These are phyloP conservation scores for Posidonia australis DNA, from an alignment of 106 monocot genomes.

Conservation along the genomic window DNA sequence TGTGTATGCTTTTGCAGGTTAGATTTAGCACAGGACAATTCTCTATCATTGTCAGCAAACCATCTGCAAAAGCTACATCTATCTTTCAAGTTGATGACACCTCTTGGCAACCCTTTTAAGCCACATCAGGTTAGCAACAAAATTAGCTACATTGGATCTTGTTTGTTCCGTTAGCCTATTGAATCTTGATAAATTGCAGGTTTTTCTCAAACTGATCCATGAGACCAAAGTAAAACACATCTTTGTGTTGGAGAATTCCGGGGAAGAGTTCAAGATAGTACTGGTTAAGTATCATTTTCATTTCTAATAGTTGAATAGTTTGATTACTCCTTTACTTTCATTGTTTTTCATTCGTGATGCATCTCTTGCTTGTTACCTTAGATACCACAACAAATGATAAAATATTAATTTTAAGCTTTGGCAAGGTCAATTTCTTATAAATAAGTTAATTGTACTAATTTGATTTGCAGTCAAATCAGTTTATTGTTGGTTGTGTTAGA, in stretches of 20 bases:
- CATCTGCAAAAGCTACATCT: slow-evolving; percentile 82
- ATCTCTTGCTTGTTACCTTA: too few species aligned
- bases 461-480: too few species aligned
- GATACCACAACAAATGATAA: too few species aligned
- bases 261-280: slow-evolving; percentile 55
- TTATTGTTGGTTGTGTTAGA: too few species aligned
- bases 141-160: background rate
- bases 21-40: slow-evolving; percentile 57
- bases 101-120: slow-evolving; percentile 65
- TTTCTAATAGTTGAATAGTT: background rate
- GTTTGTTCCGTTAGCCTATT: background rate
- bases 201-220: slow-evolving; percentile 77
- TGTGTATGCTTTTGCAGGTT: slow-evolving; percentile 40
- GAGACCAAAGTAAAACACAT: slow-evolving; percentile 83
- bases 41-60: slow-evolving; percentile 67
- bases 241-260: slow-evolving; percentile 58
- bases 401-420: too few species aligned
- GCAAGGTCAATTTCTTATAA: too few species aligned
- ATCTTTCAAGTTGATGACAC: slow-evolving; percentile 66
- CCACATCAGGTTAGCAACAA: slow-evolving; percentile 74
- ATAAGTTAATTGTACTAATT: too few species aligned
- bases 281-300: slow-evolving; percentile 37
- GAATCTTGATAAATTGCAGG: slow-evolving; percentile 24
- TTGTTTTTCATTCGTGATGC: background rate
- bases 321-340: background rate